These are phyloP conservation scores for Ogataea neopini DNA, from an alignment of 805 yeast genomes.

Conservation along the genomic window DNA sequence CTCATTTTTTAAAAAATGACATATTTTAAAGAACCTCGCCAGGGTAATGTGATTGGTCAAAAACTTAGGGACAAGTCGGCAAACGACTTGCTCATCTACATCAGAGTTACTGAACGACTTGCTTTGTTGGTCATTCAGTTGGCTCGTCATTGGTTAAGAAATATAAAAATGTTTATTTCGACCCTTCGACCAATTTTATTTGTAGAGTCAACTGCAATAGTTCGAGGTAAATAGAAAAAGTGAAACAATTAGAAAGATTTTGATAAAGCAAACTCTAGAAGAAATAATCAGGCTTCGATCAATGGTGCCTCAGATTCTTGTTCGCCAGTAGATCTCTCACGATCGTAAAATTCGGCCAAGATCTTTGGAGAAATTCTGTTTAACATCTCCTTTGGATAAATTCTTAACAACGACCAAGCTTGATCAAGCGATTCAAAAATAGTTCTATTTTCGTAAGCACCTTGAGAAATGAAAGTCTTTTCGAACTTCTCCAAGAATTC, in stretches of 20 bases:
- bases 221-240: neutral
- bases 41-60: too few relatives aligned
- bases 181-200: neutral
- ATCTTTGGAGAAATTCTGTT: constrained; percentile 99
- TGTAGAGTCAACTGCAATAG: neutral
- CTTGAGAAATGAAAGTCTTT: constrained; percentile 92
- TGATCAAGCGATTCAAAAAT: constrained; percentile 94
- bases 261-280: constrained; percentile 1
- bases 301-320: constrained; percentile 27
- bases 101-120: too few relatives aligned
- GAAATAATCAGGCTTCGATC: constrained; percentile 23
- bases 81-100: too few relatives aligned
- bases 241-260: neutral
- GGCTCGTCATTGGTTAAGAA: too few relatives aligned
- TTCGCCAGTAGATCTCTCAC: constrained; percentile 68
- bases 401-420: constrained; percentile 97
- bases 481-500: constrained; percentile 98
- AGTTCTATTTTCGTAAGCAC: constrained; percentile 94
- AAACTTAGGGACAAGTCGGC: too few relatives aligned
- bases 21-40: too few relatives aligned
- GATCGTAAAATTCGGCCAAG: constrained; percentile 90
- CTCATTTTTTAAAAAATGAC: too few relatives aligned
- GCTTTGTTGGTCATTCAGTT: too few relatives aligned
- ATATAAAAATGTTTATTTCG: too few relatives aligned
- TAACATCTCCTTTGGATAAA: constrained; percentile 97